Percentiles rank a stretch among this genome's conserved stretches.
Evolutionary conservation across 225 moss, liverwort and hornwort genomes (phyloP).

Genomic region (Bryoerythrophyllum caledonicum): DNA sequence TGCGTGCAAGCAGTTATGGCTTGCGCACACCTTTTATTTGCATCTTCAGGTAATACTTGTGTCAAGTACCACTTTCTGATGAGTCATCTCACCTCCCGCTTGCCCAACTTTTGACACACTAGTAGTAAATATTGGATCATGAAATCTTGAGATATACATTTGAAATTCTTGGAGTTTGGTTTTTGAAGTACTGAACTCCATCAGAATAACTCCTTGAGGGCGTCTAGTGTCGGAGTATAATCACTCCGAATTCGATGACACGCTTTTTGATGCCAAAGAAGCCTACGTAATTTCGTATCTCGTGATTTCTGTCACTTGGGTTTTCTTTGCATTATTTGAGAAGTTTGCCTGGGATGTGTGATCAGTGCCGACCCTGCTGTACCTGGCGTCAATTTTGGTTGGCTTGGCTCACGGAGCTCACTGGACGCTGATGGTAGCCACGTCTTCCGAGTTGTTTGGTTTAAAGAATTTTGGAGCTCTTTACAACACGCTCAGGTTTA

Average conservation of each 20-base stretch:
- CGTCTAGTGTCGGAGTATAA: not conserved
- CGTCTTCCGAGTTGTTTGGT: constrained; percentile 91
- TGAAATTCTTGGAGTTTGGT: not conserved
- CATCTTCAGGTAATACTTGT: constrained; percentile 70
- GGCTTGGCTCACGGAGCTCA: constrained; percentile 98
- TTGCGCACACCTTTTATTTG: constrained; percentile 83
- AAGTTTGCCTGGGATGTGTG: constrained; percentile 26
- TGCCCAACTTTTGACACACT: not conserved
- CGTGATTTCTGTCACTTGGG: not conserved
- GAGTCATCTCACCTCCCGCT: not conserved
- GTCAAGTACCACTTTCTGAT: not conserved
- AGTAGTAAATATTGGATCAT: not conserved
- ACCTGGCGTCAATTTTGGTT: constrained; percentile 87
- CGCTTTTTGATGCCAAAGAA: constrained; percentile 6
- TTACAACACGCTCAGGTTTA: constrained; percentile 92
- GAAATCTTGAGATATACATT: not conserved
- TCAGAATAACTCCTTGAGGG: not conserved
- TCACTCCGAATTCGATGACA: not conserved
- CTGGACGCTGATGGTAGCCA: constrained; percentile 99
- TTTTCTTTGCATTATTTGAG: constrained; percentile 1
- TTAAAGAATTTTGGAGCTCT: constrained; percentile 88
- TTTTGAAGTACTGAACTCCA: not conserved
- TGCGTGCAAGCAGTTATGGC: constrained; percentile 91
- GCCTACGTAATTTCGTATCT: constrained; percentile 4
- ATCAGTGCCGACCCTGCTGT: constrained; percentile 88